Evolutionary conservation across 768 basidiomycete species (phyloP).

Genomic region (Termitomyces bulborhizus): DNA sequence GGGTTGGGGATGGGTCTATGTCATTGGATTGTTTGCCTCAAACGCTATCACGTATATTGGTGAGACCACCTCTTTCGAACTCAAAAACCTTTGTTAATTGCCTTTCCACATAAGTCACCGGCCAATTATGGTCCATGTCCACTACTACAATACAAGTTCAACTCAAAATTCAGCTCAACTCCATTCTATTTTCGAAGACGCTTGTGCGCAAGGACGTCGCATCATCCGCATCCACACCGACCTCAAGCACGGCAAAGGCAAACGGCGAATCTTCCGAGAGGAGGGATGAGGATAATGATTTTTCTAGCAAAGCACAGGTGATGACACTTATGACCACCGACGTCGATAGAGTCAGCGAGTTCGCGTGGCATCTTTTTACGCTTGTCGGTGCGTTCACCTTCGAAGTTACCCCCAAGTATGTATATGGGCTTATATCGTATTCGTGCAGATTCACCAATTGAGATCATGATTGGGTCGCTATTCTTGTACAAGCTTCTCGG

Average conservation of each 20-base stretch:
- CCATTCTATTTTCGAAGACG: slow-evolving; percentile 81
- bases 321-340: slow-evolving; percentile 97
- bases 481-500: slow-evolving; percentile 79
- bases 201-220: slow-evolving; percentile 82
- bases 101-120: slow-evolving; percentile 36
- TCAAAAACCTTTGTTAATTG: neutral
- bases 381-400: slow-evolving; percentile 46
- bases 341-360: slow-evolving; percentile 84
- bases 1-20: slow-evolving; percentile 72
- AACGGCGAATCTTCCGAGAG: slow-evolving; percentile 11
- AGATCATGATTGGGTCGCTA: slow-evolving; percentile 65
- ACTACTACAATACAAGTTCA: slow-evolving; percentile 67
- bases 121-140: slow-evolving; percentile 66
- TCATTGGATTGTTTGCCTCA: slow-evolving; percentile 27
- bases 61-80: slow-evolving; percentile 12
- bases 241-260: slow-evolving; percentile 13
- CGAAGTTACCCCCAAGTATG: neutral
- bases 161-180: slow-evolving; percentile 72
- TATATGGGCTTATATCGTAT: neutral
- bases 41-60: slow-evolving; percentile 28
- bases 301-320: slow-evolving; percentile 70
- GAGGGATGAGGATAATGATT: slow-evolving; percentile 48
- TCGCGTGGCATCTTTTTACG: slow-evolving; percentile 72
- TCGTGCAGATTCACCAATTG: slow-evolving; percentile 64
- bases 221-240: slow-evolving; percentile 39